phyloP scores from a whole-genome alignment of 2,329 filamentous ascomycete species.

The Colletotrichum aenigma region DNA sequence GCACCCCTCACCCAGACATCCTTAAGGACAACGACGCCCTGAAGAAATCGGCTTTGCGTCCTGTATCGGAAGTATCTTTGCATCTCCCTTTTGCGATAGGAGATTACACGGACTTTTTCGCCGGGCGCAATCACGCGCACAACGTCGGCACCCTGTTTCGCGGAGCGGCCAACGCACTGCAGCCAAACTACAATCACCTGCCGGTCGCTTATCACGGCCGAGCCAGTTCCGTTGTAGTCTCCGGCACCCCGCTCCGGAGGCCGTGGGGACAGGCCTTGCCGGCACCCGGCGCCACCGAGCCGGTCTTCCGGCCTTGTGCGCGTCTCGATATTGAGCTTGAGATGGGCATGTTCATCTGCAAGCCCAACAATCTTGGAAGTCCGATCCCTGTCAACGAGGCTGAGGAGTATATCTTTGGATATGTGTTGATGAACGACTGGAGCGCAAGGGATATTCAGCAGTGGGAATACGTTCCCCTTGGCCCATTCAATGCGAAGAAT shows the following conservation, averaged over 20 bases:
- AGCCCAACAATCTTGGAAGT: slow-evolving; percentile 66
- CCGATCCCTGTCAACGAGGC: slow-evolving; percentile 69
- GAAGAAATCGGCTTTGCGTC: not conserved
- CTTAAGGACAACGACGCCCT: slow-evolving; percentile 3
- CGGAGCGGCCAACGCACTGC: slow-evolving; percentile 70
- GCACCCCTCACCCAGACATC: slow-evolving; percentile 40
- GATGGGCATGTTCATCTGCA: slow-evolving; percentile 75
- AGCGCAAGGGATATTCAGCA: slow-evolving; percentile 65
- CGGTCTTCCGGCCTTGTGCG: slow-evolving; percentile 62
- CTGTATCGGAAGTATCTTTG: slow-evolving; percentile 51
- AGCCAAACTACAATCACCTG: slow-evolving; percentile 76
- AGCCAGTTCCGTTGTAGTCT: slow-evolving; percentile 73
- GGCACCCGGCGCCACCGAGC: slow-evolving; percentile 49
- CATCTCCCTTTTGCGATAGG: slow-evolving; percentile 75
- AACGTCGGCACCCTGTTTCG: slow-evolving; percentile 68
- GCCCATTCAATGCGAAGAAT: slow-evolving; percentile 67
- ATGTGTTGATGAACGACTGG: slow-evolving; percentile 71
- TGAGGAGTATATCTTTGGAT: slow-evolving; percentile 73
- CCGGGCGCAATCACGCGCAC: slow-evolving; percentile 74
- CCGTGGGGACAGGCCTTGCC: slow-evolving; percentile 63
- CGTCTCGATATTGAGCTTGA: slow-evolving; percentile 80
- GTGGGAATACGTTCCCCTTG: slow-evolving; percentile 65
- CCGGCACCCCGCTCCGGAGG: slow-evolving; percentile 68
- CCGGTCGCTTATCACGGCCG: slow-evolving; percentile 78
- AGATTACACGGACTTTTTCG: slow-evolving; percentile 81